These are phyloP conservation scores for Fraxinus platypoda DNA, from an alignment of 305 asterid species.

Conservation along the genomic window DNA sequence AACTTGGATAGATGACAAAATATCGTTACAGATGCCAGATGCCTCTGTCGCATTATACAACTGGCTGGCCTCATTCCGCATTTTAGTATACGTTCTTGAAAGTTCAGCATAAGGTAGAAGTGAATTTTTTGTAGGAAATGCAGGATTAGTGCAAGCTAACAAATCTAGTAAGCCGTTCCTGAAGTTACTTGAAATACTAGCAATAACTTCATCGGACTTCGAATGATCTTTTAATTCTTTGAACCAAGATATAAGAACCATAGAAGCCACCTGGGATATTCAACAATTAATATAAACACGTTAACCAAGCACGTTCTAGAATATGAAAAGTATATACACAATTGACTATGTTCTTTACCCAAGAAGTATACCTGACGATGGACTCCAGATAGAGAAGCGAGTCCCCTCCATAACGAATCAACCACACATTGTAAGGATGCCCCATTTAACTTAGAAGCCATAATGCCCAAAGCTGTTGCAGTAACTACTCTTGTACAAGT, in stretches of 20 bases:
- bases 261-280: conserved; percentile 74
- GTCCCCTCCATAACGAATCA: conserved; percentile 82
- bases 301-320: conserved; percentile 1
- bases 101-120: conserved; percentile 87
- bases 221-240: conserved; percentile 59
- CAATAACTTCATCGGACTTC: conserved; percentile 47
- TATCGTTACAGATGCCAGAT: conserved; percentile 59
- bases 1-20: conserved; percentile 47
- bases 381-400: conserved; percentile 84
- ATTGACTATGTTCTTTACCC: conserved; percentile 12
- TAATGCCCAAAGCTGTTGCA: conserved; percentile 76
- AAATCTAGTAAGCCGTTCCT: conserved; percentile 69
- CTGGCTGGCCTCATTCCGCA: conserved; percentile 90
- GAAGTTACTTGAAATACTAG: conserved; percentile 60
- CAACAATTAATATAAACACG: conserved; percentile 21
- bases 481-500: conserved; percentile 89
- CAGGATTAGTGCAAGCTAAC: conserved; percentile 84
- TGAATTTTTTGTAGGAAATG: conserved; percentile 87
- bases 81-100: conserved; percentile 84
- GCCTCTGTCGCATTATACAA: conserved; percentile 59
- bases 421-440: conserved; percentile 62
- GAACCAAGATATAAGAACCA: conserved; percentile 92
- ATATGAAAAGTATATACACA: conserved; percentile 5
- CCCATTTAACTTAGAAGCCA: conserved; percentile 75
- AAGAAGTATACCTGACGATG: conserved; percentile 80